Base-by-base conservation (phyloP, 2,329 filamentous ascomycete genomes). In the Mariannaea sp. region DNA sequence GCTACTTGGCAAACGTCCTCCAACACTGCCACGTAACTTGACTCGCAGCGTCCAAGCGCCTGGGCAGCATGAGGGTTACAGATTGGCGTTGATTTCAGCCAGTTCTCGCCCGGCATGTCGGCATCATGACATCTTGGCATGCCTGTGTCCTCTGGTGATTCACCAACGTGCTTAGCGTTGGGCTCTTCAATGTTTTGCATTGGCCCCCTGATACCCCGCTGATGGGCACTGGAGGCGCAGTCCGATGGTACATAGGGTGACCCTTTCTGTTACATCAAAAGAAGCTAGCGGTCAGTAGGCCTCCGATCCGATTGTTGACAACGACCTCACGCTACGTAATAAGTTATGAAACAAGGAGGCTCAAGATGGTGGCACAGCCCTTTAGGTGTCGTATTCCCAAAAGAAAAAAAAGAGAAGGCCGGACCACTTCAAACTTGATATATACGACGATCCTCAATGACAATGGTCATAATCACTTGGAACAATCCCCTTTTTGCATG, bases 1-100 rank as follows among this genome's bases (percentile, higher is more conserved):
- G 30, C 7, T 29, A 22, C 49, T 53, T 53, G 49, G 49, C 49
- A 16, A 26, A 8, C 16, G 5, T 44, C n/a, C 16, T 5, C 22
- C n/a, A 41, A 38, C 20, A 33, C 42, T 45, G 38, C 38, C 38
- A 41, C 38, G 29, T 32, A 32, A 5, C 13, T 32, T 32, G 22
- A 32, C 29, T 32, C 4, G 29, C 29, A 32, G 29, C 9, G 10
- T 13, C 4, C 29, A n/a, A 32, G 29, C 29, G 29, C 29, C n/a
- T 32, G 10, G 22, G 8, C 22, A 24, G 22, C 22, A 24, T 24
- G 22, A 24, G 22, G 22, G 22, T 24, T 24, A 24, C 22, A 24
- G 22, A 24, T 24, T 4, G 9, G 9, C 29, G 29, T 32, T n/a
- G 29, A 32, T 32, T 32, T 12, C 13, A 12, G 29, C 29, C 29